Evolutionary conservation across 73 alveolate genomes (phyloP).

Genomic region (Uronychia setigera): DNA sequence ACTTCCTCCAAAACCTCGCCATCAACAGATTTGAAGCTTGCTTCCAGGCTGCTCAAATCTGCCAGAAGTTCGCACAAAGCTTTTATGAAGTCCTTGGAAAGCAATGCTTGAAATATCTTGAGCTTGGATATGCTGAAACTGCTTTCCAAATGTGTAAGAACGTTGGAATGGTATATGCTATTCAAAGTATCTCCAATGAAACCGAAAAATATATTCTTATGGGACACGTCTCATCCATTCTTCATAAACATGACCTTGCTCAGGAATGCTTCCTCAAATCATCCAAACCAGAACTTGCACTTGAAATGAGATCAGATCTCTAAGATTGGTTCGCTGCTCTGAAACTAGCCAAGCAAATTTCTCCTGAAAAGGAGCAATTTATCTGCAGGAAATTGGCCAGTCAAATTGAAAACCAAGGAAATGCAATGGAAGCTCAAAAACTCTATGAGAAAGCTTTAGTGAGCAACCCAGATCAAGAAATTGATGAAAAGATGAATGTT

Average conservation of each 20-base stretch:
- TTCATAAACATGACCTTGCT: constrained; percentile 95
- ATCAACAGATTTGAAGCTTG: constrained; percentile 80
- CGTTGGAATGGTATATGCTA: constrained; percentile 93
- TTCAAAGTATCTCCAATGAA: constrained; percentile 85
- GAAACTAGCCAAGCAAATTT: constrained; percentile 85
- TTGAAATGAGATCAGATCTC: constrained; percentile 97
- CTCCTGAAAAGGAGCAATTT: constrained; percentile 92
- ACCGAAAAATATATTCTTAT: constrained; percentile 90
- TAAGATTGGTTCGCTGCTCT: constrained; percentile 97
- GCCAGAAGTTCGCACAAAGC: constrained; percentile 65
- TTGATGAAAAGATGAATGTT: constrained; percentile 74
- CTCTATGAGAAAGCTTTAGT: constrained; percentile 92
- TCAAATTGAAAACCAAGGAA: constrained; percentile 94
- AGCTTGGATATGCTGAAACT: constrained; percentile 90
- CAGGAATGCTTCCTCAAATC: constrained; percentile 89
- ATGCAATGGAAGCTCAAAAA: constrained; percentile 92
- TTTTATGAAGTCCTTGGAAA: constrained; percentile 92
- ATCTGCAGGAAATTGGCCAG: constrained; percentile 95
- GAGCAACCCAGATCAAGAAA: constrained; percentile 69
- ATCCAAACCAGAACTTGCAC: constrained; percentile 91
- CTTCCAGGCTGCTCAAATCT: constrained; percentile 81
- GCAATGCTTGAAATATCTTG: constrained; percentile 87
- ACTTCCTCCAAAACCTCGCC: constrained; percentile 90
- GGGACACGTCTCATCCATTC: constrained; percentile 96
- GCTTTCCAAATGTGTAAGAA: constrained; percentile 89